Evolutionary conservation across 192 early-diverging fungal genomes (phyloP), one percentile per base, ranked within the genome.

Genomic region (Diversispora epigaea): DNA sequence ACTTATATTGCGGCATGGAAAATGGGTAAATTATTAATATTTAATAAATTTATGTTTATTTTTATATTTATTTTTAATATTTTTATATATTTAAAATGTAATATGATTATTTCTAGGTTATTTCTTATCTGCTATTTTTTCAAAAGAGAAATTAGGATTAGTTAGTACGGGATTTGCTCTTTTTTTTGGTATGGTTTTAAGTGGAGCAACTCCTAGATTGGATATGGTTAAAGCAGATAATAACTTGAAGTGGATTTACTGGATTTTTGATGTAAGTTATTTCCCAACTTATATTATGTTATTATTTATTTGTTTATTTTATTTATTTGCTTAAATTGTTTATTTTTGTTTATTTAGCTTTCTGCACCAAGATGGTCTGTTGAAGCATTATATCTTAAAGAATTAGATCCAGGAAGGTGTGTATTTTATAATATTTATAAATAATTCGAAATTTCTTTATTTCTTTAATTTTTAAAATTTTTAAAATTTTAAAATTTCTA

Each of bases 361-460:
- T 88, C 86, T 19, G 87, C 89, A 3, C 89, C 87, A 15, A 79
- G 89, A 25, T 90, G 85, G 80, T 84, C 84, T 3, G 85, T 90
- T 70, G 89, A 90, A 58, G 83, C 89, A 15, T 78, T 83, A 14
- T 90, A 84, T 61, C 60, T 90, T 52, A 78, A 80, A 49, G 89
- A 90, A 68, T 65, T 88, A 10, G 54, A 76, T 14, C 80, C 84
- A 6, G 45, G 80, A 55, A 63, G 69, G 65, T 67, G 47, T 32
- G 63, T 65, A 65, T 19, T 14, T 8, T 15, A 46, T 17, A 45
- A 43, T 14, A 62, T 40, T 21, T 17, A 44, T 19, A 65, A 43
- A 64, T n/a, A 45, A 9, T 58, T 58, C 3, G 7, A 58, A 25
- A 58, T 22, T 19, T 19, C 22, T 32, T 19, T 6, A 14, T 49